Evolutionary conservation across 139 green algal genomes (phyloP).

Genomic region (Haematococcus sp.): DNA sequence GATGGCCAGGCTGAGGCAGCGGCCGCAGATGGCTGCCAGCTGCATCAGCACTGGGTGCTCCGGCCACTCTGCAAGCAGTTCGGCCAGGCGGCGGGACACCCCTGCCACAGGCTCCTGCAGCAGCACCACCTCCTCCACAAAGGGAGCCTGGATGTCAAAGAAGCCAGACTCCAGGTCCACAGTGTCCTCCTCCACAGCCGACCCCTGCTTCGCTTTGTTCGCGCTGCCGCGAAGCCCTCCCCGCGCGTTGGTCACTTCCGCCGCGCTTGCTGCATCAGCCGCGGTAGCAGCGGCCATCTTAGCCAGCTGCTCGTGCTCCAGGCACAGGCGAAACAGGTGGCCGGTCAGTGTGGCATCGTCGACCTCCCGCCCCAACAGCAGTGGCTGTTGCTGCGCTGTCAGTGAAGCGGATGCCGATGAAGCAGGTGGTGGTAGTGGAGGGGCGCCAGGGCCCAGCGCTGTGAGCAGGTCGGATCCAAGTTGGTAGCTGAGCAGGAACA

Average conservation of each 20-base stretch:
- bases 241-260: too few species aligned
- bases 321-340: constrained; percentile 51
- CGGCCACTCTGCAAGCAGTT: constrained; percentile 89
- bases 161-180: too few species aligned
- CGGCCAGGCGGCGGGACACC: constrained; percentile 52
- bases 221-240: too few species aligned
- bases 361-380: constrained; percentile 28
- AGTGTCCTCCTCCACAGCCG: neutral
- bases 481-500: constrained; percentile 54
- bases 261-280: constrained; percentile 13
- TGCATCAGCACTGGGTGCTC: constrained; percentile 89
- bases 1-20: constrained; percentile 71
- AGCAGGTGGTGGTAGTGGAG: too few species aligned
- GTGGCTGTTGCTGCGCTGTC: neutral
- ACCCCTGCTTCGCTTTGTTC: too few species aligned
- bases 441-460: constrained; percentile 2
- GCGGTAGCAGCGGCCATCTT: constrained; percentile 24
- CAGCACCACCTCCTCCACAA: constrained; percentile 73
- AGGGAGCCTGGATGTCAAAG: constrained; percentile 68
- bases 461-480: constrained; percentile 45
- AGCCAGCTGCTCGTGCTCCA: constrained; percentile 36
- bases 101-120: constrained; percentile 63
- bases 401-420: neutral
- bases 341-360: constrained; percentile 46
- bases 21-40: constrained; percentile 73